Percentiles rank a stretch among this genome's conserved stretches.
phyloP scores from a whole-genome alignment of 768 basidiomycete genomes.

The Cystobasidium ongulense region DNA sequence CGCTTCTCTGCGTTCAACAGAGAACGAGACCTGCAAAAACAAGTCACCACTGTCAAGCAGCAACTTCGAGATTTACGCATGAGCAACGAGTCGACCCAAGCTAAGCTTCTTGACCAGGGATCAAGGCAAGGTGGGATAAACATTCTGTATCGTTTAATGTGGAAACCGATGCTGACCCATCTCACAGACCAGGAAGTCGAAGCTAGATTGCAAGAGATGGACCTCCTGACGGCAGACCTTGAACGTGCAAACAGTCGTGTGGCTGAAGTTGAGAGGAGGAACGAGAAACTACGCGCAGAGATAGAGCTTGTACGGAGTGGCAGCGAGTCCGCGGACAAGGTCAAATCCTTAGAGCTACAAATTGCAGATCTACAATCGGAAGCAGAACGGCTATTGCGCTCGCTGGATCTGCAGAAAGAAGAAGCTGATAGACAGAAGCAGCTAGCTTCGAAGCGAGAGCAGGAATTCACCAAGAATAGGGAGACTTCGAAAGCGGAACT shows the following conservation, averaged over 20 bases:
- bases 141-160: background rate
- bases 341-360: conserved; percentile 63
- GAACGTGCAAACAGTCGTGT: conserved; percentile 91
- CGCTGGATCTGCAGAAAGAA: conserved; percentile 49
- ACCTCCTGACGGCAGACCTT: conserved; percentile 88
- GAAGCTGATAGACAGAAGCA: conserved; percentile 55
- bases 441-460: conserved; percentile 56
- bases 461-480: conserved; percentile 24
- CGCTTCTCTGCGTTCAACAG: conserved; percentile 47
- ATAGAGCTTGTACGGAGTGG: conserved; percentile 83
- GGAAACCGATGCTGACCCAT: background rate
- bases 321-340: conserved; percentile 59
- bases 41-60: conserved; percentile 73
- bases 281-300: conserved; percentile 91
- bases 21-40: conserved; percentile 87
- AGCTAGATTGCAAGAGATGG: conserved; percentile 80
- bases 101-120: conserved; percentile 80
- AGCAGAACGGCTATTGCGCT: conserved; percentile 59
- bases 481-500: conserved; percentile 55
- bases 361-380: conserved; percentile 70
- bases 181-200: conserved; percentile 77
- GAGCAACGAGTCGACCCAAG: conserved; percentile 86
- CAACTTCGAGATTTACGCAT: conserved; percentile 83
- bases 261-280: conserved; percentile 82
- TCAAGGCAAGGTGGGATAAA: conserved; percentile 71